Percentiles rank a stretch among this genome's conserved stretches.
Evolutionary conservation across 208 protist species (phyloP).

Genomic region (Acanthamoeba rhysodes): DNA sequence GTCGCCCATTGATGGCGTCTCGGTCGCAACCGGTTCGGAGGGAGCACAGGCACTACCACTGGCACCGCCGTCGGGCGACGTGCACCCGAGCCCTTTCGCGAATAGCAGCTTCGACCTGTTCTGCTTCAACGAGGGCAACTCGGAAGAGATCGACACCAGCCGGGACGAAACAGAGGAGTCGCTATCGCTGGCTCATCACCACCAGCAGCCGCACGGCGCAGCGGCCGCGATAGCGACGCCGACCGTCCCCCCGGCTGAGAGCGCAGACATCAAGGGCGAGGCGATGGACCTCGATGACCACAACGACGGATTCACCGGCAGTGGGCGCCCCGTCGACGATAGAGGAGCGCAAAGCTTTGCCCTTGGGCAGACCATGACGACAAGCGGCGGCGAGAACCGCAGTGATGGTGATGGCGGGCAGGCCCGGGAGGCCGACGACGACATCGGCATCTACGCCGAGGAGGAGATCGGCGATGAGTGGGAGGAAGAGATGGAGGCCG

Average conservation of each 20-base stretch:
- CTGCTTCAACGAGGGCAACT: slow-evolving; percentile 67
- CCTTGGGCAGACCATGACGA: background rate
- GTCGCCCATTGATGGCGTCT: too few relatives aligned
- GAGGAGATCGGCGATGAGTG: slow-evolving; percentile 60
- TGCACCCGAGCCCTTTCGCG: background rate
- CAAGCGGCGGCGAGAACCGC: too few relatives aligned
- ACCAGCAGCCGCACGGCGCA: background rate
- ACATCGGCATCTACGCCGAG: slow-evolving; percentile 61
- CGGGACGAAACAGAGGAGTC: background rate
- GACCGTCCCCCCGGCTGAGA: background rate
- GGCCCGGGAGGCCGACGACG: background rate
- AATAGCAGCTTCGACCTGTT: slow-evolving; percentile 53
- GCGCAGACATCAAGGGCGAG: background rate
- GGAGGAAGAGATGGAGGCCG: slow-evolving; percentile 52
- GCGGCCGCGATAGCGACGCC: background rate
- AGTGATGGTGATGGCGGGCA: background rate
- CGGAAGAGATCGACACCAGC: slow-evolving; percentile 58
- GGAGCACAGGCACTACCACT: background rate
- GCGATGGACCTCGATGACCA: background rate
- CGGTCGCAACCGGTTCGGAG: too few relatives aligned
- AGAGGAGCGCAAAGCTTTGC: background rate
- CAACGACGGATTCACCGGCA: background rate
- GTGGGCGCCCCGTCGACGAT: background rate
- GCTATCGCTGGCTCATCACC: background rate
- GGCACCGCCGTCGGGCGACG: background rate